phyloP scores from a whole-genome alignment of 768 basidiomycete species.

The Pleurotus platypus region DNA sequence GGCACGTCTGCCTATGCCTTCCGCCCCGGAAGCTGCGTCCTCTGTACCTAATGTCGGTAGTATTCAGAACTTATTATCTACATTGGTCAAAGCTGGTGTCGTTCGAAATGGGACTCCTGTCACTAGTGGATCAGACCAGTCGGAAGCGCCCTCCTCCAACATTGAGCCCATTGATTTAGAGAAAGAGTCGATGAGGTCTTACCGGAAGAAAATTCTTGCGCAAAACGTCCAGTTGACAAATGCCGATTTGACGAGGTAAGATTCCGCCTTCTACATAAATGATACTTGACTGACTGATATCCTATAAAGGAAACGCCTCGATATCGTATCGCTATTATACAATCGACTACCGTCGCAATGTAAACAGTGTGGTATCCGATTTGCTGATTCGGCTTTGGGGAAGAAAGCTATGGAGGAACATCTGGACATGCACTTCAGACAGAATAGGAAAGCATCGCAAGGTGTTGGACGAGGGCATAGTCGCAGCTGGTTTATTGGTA shows the following conservation, averaged over 20 bases:
- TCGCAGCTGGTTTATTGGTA: constrained; percentile 82
- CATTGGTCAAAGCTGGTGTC: constrained; percentile 77
- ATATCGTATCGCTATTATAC: constrained; percentile 66
- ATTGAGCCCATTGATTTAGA: constrained; percentile 33
- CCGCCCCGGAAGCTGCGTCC: constrained; percentile 26
- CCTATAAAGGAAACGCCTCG: constrained; percentile 49
- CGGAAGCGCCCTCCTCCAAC: constrained; percentile 30
- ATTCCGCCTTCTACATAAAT: constrained; percentile 5
- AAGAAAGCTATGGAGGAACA: constrained; percentile 83
- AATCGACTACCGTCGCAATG: constrained; percentile 77
- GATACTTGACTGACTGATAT: constrained; percentile 4
- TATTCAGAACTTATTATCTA: constrained; percentile 59
- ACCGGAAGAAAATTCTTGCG: constrained; percentile 57
- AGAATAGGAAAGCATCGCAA: constrained; percentile 82
- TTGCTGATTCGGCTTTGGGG: constrained; percentile 66
- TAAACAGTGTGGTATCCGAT: constrained; percentile 91
- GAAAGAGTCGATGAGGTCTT: constrained; percentile 48
- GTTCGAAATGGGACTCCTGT: constrained; percentile 52
- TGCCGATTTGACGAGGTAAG: constrained; percentile 71
- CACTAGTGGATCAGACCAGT: constrained; percentile 40
- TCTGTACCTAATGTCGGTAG: constrained; percentile 31
- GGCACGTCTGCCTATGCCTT: constrained; percentile 19
- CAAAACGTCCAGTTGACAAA: constrained; percentile 61
- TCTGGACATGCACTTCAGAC: constrained; percentile 94
- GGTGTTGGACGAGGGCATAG: constrained; percentile 81